A percentile compares a stretch with the other conserved stretches of the same genome.
These are phyloP conservation scores for Aspergillus viridinutans DNA, from an alignment of 2,329 filamentous ascomycete genomes.

Conservation along the genomic window DNA sequence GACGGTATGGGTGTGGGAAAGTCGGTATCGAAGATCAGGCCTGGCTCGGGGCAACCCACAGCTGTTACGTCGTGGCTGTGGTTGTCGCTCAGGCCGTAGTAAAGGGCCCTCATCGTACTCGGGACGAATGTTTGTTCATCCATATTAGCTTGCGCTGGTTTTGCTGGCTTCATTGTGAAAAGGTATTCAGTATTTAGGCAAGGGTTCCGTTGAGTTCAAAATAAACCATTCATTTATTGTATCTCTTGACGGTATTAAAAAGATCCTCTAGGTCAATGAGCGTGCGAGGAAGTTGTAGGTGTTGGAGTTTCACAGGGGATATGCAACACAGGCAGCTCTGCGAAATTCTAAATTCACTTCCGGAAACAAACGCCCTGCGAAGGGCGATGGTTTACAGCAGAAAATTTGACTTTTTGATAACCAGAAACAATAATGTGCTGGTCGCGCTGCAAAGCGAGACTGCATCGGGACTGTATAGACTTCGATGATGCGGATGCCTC, in stretches of 20 bases:
- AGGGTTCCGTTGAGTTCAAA: not conserved
- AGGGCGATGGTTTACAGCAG: not conserved
- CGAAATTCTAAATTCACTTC: not conserved
- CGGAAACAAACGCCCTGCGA: not conserved
- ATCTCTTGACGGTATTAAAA: not conserved
- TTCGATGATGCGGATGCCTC: constrained; percentile 1
- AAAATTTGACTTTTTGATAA: not conserved
- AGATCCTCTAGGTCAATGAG: not conserved
- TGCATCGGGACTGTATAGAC: not conserved
- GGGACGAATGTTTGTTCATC: constrained; percentile 35
- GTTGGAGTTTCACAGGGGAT: not conserved
- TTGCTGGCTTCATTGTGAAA: constrained; percentile 15
- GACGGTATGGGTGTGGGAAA: constrained; percentile 36
- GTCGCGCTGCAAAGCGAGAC: not conserved
- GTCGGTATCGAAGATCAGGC: constrained; percentile 30
- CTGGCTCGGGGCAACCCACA: constrained; percentile 17
- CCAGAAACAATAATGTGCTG: not conserved
- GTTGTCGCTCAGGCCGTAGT: constrained; percentile 27
- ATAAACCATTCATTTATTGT: not conserved
- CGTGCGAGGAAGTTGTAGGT: not conserved
- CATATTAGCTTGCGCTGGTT: constrained; percentile 26
- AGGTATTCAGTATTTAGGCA: not conserved
- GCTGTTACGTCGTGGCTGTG: constrained; percentile 5
- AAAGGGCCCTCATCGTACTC: constrained; percentile 36
- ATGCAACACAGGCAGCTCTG: not conserved